Evolutionary conservation across 1,284 basidiomycete species (phyloP), one percentile per base, ranked within the genome.

Genomic region (Salmacisia buchloeana): DNA sequence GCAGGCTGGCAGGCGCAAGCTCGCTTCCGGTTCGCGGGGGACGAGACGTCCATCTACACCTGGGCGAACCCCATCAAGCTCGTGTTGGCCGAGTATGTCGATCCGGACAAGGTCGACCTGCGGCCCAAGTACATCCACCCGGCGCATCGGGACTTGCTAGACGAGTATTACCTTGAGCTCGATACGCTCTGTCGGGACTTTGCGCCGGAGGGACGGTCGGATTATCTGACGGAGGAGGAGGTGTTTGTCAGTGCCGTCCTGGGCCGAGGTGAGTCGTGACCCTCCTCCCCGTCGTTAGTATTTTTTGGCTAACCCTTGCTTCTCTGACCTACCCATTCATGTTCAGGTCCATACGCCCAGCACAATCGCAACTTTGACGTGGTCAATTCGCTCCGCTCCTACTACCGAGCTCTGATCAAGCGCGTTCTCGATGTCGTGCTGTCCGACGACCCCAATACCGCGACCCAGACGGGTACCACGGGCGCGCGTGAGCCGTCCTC

Each of bases 141-240:
- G 12, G 27, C 15, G 9, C 49, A 54, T n/a, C 27, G 3, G 25
- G 49, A 54, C 27, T 31, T 54, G 49, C 49, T 54, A 31, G 29
- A 54, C 12, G 49, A 54, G 29, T 54, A 54, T 31, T 54, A 54
- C 31, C 13, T 54, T 31, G 49, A 54, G 49, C 31, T 54, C 25
- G 49, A 54, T 29, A 33, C 49, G 6, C 25, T 54, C 27, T 27
- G 27, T 10, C 49, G 49, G 29, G 49, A 54, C 34, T 54, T 54
- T 33, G 49, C 49, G 49, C 49, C 49, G 27, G 49, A 54, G 29
- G 49, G 29, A 15, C 49, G 49, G 15, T 31, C 49, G 29, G 29
- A 54, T 18, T 33, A 15, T 31, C 15, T 54, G 49, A 54, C 49
- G 49, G 49, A 54, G 49, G 49, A 54, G 21, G 49, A 54, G 29